Evolutionary conservation across 148 eudicot species (phyloP).

Genomic region (Oxyria digyna): DNA sequence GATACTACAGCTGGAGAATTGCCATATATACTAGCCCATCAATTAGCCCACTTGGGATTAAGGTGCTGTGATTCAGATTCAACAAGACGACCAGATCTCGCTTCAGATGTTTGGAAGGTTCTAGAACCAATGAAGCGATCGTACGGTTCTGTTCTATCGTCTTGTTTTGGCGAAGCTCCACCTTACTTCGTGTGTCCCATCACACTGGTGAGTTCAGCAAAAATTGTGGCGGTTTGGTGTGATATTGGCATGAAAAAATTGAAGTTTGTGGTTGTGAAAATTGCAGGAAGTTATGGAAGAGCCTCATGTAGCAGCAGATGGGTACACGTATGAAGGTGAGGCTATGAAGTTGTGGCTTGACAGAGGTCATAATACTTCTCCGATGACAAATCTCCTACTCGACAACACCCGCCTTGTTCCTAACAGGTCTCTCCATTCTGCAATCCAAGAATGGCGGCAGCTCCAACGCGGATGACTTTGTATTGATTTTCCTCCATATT

Average conservation of each 20-base stretch:
- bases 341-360: conserved; percentile 76
- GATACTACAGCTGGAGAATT: conserved; percentile 85
- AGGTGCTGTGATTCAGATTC: conserved; percentile 44
- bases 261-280: too few relatives aligned
- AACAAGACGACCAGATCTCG: conserved; percentile 48
- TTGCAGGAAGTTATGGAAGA: conserved; percentile 58
- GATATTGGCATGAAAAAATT: background rate
- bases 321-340: conserved; percentile 61
- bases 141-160: conserved; percentile 27
- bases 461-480: too few relatives aligned
- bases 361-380: conserved; percentile 63
- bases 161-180: conserved; percentile 37
- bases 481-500: too few relatives aligned
- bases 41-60: conserved; percentile 58
- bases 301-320: conserved; percentile 33
- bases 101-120: conserved; percentile 54
- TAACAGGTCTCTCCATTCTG: conserved; percentile 77
- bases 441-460: conserved; percentile 81
- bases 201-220: conserved; percentile 40
- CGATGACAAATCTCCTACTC: conserved; percentile 69
- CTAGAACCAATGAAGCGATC: conserved; percentile 55
- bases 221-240: background rate
- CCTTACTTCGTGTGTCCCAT: conserved; percentile 77
- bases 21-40: conserved; percentile 80
- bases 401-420: conserved; percentile 47